Conservation (phyloP, 371 early-diverging fungal genomes). For the Haplosporangium sp. region DNA sequence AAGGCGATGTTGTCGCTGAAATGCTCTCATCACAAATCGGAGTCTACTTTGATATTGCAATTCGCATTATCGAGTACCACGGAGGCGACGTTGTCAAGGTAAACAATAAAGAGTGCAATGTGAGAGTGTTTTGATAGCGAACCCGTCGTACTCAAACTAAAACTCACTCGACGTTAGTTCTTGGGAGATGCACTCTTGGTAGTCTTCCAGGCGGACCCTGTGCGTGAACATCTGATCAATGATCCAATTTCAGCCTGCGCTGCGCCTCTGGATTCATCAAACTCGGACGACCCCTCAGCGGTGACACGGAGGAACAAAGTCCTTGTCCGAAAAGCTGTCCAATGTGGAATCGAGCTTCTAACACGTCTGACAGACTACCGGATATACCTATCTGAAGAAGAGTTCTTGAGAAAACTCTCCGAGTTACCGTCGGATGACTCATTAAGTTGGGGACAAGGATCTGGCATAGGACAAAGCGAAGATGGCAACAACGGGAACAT, state of each 20-base stretch:
- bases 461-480: neutral
- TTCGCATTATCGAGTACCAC: conserved; percentile 68
- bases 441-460: neutral
- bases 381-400: conserved; percentile 68
- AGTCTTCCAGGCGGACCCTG: conserved; percentile 63
- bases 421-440: conserved; percentile 7
- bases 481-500: neutral
- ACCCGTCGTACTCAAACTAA: too few species aligned
- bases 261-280: neutral
- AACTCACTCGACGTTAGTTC: conserved; percentile 55
- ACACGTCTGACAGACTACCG: conserved; percentile 66
- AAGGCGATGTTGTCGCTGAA: conserved; percentile 72
- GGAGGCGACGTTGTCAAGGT: conserved; percentile 76
- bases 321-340: conserved; percentile 62
- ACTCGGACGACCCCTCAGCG: conserved; percentile 16
- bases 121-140: too few species aligned
- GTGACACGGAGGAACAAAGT: conserved; percentile 53
- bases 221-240: neutral
- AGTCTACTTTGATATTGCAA: conserved; percentile 63
- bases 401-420: conserved; percentile 60
- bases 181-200: conserved; percentile 75
- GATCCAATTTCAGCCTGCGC: neutral
- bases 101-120: neutral
- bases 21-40: conserved; percentile 71
- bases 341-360: conserved; percentile 68